Base-by-base conservation (phyloP, 768 basidiomycete species). In the Calvatia gigantea region DNA sequence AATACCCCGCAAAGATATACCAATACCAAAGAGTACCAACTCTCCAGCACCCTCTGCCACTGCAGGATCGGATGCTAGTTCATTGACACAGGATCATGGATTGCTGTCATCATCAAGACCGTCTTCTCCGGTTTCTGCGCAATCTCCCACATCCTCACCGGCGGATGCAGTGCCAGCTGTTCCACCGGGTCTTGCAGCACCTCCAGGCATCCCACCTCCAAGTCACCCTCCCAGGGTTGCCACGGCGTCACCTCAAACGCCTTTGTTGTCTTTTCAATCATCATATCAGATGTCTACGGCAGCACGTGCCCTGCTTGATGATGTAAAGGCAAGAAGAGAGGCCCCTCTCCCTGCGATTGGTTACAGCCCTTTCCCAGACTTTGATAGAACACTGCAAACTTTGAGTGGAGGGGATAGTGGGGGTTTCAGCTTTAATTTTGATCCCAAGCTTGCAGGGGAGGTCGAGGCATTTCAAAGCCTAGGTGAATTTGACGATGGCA, bases 241-340 rank as follows among this genome's bases (percentile, higher is more conserved):
- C 29, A 77, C 78, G 2, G 75, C 77, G 15, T 76, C 79, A 15
- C 78, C 82, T 28, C 78, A 79, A 62, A 75, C 81, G 31, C 72
- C 81, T 61, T 46, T 80, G 54, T 64, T 79, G 59, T 70, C 85
- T 61, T 81, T 81, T 4, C 78, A 81, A 54, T 77, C 83, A 11
- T 80, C 83, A 4, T 95, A 94, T 68, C 91, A 94, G 64, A 90
- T 94, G 77, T 94, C 93, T 0, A 88, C 77, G 14, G 88, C 91
- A 35, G 91, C 90, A 2, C 87, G 87, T 59, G 90, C 89, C 1
- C 76, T 95, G 43, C 75, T 95, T 43, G 90, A 94, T 55, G 93
- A 94, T 61, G 81, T 95, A 35, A 87, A 84, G 65, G 83, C 83
- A 19, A 76, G 91, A 31, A 80, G 91, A 42, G 88, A 91, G 61